Percentiles rank a stretch among this genome's conserved stretches.
Conservation (phyloP, 768 basidiomycete species). For the Kwoniella dejecticola region DNA sequence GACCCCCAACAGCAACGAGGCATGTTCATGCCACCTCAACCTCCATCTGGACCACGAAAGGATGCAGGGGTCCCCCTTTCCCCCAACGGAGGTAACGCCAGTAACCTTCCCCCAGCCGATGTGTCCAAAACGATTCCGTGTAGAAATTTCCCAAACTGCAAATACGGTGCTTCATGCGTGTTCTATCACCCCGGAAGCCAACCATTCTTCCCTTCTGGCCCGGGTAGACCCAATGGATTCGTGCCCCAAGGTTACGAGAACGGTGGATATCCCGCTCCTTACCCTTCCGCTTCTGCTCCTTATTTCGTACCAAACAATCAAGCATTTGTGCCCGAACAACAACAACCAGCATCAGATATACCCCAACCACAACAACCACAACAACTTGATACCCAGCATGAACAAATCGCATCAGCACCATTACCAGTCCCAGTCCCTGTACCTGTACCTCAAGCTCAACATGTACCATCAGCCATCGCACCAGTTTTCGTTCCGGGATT, state of each 20-base stretch:
- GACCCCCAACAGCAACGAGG: slow-evolving; percentile 19
- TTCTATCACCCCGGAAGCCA: slow-evolving; percentile 53
- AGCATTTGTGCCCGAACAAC: slow-evolving; percentile 20
- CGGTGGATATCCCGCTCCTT: slow-evolving; percentile 26
- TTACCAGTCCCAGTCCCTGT: slow-evolving; percentile 8
- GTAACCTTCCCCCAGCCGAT: slow-evolving; percentile 55
- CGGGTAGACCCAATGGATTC: slow-evolving; percentile 11
- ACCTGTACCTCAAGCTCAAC: neutral
- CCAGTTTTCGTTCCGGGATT: slow-evolving; percentile 30
- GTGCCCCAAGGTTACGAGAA: slow-evolving; percentile 30
- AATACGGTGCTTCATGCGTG: slow-evolving; percentile 53
- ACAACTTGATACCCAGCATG: slow-evolving; percentile 18
- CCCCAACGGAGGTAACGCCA: slow-evolving; percentile 28
- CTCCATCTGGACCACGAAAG: slow-evolving; percentile 15
- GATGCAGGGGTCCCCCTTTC: slow-evolving; percentile 26
- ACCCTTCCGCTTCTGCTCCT: slow-evolving; percentile 18
- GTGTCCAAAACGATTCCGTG: slow-evolving; percentile 56
- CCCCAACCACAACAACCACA: slow-evolving; percentile 27
- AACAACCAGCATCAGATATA: slow-evolving; percentile 24
- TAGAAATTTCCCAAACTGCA: slow-evolving; percentile 57
- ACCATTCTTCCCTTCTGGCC: slow-evolving; percentile 29
- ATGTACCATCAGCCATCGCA: slow-evolving; percentile 30
- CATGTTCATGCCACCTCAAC: slow-evolving; percentile 29
- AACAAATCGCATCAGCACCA: slow-evolving; percentile 23
- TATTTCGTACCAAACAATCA: slow-evolving; percentile 22